Base-by-base conservation (phyloP, 148 eudicot species). In the Polygonum aviculare region DNA sequence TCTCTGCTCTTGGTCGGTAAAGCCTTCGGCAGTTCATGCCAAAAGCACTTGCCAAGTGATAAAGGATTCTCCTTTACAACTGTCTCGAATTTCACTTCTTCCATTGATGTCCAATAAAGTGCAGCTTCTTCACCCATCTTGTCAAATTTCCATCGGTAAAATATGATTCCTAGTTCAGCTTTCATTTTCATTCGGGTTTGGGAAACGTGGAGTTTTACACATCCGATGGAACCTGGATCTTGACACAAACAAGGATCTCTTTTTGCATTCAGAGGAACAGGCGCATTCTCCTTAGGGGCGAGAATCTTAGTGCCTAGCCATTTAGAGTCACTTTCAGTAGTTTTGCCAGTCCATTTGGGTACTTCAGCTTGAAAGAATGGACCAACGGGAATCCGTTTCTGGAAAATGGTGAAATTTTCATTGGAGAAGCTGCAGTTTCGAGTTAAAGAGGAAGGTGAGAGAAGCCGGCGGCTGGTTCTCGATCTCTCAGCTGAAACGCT, bases 301-400 rank as follows among this genome's bases (percentile, higher is more conserved):
- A 96, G 93, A 65, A 83, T 75, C 50, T 71, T 77, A 48, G 87
- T 84, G 74, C 96, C 94, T 19, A 88, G 75, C 97, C 96, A 92
- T 80, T 85, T 88, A 36, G 82, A 19, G 44, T 92, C 91, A 33
- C 88, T 83, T 74, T 87, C 86, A 45, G 75, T 70, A 74, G 76
- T 33, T 50, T 74, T 80, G 55, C 82, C 88, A 4, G 77, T 83
- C 86, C 91, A 93, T 59, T 93, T 85, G 0, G 90, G 96, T 21
- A 93, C 82, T 63, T 89, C 60, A 41, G 85, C 98, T 87, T 95
- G 99, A 79, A 77, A 85, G 74, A 7, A 38, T 74, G 63, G 82
- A 1, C 98, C 93, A 38, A 89, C 71, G 1, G 91, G 91, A 12
- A 92, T 77, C 70, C 86, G 81, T 70, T 84, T 90, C 50, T 80